Conservation (phyloP, 208 protist genomes). For the Leishmania turanica region DNA sequence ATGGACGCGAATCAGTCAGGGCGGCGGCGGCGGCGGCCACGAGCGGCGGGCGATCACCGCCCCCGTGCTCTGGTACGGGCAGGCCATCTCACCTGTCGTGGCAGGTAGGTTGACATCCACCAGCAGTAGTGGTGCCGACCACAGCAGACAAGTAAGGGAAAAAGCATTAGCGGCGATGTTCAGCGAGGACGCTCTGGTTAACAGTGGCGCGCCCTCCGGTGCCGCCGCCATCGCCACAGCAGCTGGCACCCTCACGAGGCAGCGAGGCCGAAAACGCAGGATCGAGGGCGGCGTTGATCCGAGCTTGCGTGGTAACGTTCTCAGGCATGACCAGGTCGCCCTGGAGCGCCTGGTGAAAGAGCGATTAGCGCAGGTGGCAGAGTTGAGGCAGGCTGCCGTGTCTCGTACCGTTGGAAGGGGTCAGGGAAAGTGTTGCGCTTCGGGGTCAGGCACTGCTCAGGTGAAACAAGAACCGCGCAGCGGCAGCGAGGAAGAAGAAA, state of each 20-base stretch:
- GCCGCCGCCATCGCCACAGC: constrained; percentile 3
- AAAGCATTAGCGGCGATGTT: not conserved
- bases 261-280: constrained; percentile 19
- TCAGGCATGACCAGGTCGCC: constrained; percentile 28
- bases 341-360: constrained; percentile 16
- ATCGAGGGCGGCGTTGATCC: constrained; percentile 33
- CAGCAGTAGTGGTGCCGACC: not conserved
- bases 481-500: constrained; percentile 2
- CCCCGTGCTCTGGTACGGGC: constrained; percentile 28
- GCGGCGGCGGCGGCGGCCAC: not conserved
- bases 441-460: not conserved
- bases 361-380: constrained; percentile 6
- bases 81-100: not conserved
- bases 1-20: not conserved
- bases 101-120: not conserved
- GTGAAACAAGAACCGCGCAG: constrained; percentile 10
- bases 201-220: not conserved
- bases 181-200: not conserved
- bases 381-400: not conserved
- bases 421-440: not conserved
- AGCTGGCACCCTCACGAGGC: constrained; percentile 3
- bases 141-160: not conserved
- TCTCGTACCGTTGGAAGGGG: not conserved
- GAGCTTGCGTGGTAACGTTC: not conserved
- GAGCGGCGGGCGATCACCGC: constrained; percentile 20